Conservation (phyloP, 2,329 filamentous ascomycete species). For the Byssoonygena ceratinophila region DNA sequence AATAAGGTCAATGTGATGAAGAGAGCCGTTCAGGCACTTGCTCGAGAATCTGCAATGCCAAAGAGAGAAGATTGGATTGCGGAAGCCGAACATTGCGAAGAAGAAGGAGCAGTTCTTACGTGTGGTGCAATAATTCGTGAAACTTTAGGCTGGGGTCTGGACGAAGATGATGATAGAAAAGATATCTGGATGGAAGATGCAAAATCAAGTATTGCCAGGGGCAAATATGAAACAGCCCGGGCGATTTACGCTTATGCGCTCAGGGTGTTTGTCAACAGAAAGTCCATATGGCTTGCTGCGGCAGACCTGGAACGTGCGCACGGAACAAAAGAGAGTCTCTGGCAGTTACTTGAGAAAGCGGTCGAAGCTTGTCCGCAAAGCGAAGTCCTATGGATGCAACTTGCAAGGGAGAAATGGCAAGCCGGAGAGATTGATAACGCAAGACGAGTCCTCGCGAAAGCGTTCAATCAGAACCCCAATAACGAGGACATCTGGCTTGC, state of each 20-base stretch:
- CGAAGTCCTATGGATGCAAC: constrained; percentile 89
- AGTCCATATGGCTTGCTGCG: constrained; percentile 79
- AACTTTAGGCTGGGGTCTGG: constrained; percentile 82
- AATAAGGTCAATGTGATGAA: constrained; percentile 87
- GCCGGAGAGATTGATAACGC: constrained; percentile 79
- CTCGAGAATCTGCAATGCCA: constrained; percentile 87
- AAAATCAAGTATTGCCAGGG: constrained; percentile 65
- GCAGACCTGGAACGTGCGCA: constrained; percentile 86
- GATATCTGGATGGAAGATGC: constrained; percentile 95
- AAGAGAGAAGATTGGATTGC: constrained; percentile 95
- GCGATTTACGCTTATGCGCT: constrained; percentile 89
- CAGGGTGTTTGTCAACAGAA: constrained; percentile 78
- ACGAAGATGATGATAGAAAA: constrained; percentile 93
- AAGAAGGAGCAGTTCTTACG: constrained; percentile 76
- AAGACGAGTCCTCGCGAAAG: constrained; percentile 70
- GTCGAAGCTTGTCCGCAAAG: constrained; percentile 87
- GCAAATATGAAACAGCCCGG: constrained; percentile 77
- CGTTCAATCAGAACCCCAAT: constrained; percentile 89
- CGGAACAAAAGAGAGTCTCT: constrained; percentile 70
- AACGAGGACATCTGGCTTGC: constrained; percentile 98
- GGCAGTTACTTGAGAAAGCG: constrained; percentile 79
- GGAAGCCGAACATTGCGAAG: constrained; percentile 89
- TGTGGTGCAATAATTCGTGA: constrained; percentile 84
- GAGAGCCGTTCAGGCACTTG: constrained; percentile 76
- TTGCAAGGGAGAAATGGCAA: constrained; percentile 90